Base-by-base conservation (phyloP, 1,284 basidiomycete species). In the Ganoderma multipileum region DNA sequence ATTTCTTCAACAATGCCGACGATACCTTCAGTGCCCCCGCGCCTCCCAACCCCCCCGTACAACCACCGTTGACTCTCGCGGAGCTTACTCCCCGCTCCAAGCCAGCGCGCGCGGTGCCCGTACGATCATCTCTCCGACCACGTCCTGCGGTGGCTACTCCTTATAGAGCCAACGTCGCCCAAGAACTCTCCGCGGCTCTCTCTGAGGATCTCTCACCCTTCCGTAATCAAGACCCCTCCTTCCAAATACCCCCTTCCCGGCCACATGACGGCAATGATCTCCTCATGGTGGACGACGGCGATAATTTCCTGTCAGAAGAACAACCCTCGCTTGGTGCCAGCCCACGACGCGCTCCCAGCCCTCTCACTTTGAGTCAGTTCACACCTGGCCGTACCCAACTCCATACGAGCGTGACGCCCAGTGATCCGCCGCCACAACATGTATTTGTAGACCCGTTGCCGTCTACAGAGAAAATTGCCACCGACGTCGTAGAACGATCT, bases 21-120 rank as follows among this genome's bases (percentile, higher is more conserved):
- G 71, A 74, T 18, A 66, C 76, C 3, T 66, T 73, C 23, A 70
- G 65, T 36, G 75, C 75, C 2, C 72, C 75, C 11, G 69, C 68
- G 16, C 68, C 61, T 9, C 68, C 65, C 30, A 69, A 60, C 26
- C 64, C 66, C 2, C 26, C 33, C 23, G 69, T 50, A 14, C 67
- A 72, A 52, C 66, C 65, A 11, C 73, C 75, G 3, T 61, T 76
- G 3, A 77, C 76, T 18, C 75, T 78, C 12, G 74, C 73, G 55
- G 77, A 78, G 44, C 71, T 77, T 28, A 79, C 78, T 0, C 76
- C 78, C 18, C 72, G 73, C 47, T 73, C 73, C 33, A 72, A 66
- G 41, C 71, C 66, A 55, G n/a, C 62, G 54, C 72, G 72, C 57
- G 33, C 68, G 33, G 66, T 67, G 38, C 67, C 72, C 57, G 61